These are phyloP conservation scores for Lachnellula hyalina DNA, from an alignment of 2,329 filamentous ascomycete genomes.

Conservation along the genomic window DNA sequence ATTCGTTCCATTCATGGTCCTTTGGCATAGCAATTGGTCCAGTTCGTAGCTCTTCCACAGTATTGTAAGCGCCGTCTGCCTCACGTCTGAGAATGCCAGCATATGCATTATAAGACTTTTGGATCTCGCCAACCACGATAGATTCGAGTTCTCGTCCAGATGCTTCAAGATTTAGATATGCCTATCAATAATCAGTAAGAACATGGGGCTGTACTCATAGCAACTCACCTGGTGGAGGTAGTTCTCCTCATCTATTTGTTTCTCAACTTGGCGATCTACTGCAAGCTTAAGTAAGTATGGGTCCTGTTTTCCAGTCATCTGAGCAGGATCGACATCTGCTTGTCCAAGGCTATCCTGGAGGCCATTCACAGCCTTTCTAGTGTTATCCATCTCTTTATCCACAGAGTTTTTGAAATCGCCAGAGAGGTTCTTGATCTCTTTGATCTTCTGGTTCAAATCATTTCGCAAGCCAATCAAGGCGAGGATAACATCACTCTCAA, in stretches of 20 bases:
- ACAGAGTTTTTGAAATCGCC: conserved; percentile 97
- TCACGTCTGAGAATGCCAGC: conserved; percentile 88
- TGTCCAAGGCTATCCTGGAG: conserved; percentile 79
- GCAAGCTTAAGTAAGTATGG: conserved; percentile 81
- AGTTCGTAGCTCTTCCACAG: conserved; percentile 73
- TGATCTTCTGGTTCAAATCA: conserved; percentile 92
- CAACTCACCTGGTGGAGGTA: conserved; percentile 78
- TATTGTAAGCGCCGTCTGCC: conserved; percentile 71
- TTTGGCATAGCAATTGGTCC: conserved; percentile 91
- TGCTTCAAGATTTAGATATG: conserved; percentile 88
- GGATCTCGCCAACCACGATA: conserved; percentile 94
- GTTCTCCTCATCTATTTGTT: conserved; percentile 93
- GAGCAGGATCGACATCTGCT: conserved; percentile 69
- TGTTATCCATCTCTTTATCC: conserved; percentile 87
- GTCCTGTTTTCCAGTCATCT: conserved; percentile 79
- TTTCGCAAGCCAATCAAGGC: conserved; percentile 80
- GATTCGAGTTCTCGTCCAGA: conserved; percentile 93
- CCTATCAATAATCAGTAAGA: conserved; percentile 45
- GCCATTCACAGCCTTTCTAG: conserved; percentile 69
- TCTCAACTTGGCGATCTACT: conserved; percentile 86
- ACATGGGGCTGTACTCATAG: conserved; percentile 2
- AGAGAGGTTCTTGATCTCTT: conserved; percentile 91
- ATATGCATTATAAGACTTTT: conserved; percentile 95
- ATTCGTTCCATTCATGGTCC: conserved; percentile 84
- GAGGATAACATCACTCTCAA: conserved; percentile 85